phyloP scores from a whole-genome alignment of 768 basidiomycete genomes.

The Boletus sp. region DNA sequence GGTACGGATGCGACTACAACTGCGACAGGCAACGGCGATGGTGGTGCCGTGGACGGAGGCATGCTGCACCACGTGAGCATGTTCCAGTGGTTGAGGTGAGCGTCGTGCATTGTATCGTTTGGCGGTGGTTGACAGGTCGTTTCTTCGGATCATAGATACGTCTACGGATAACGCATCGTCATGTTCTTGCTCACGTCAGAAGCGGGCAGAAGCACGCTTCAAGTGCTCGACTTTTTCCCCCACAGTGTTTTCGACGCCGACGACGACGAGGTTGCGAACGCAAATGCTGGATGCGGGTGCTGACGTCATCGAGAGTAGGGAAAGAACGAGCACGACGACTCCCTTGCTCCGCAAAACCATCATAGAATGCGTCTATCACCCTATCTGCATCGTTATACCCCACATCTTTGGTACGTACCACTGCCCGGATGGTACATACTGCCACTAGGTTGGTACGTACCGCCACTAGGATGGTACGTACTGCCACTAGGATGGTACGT shows the following conservation, averaged over 20 bases:
- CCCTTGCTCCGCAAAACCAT: too few relatives aligned
- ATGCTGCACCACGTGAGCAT: conserved; percentile 26
- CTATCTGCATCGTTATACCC: too few relatives aligned
- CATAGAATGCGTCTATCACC: too few relatives aligned
- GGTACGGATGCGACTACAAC: neutral
- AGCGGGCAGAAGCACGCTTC: conserved; percentile 10
- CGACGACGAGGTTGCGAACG: neutral
- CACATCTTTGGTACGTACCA: too few relatives aligned
- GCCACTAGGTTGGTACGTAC: too few relatives aligned
- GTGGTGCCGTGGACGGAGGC: conserved; percentile 35
- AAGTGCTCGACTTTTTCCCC: conserved; percentile 35
- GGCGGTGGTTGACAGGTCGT: neutral
- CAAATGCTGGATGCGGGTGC: too few relatives aligned
- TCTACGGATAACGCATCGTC: conserved; percentile 42
- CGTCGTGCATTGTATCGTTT: neutral
- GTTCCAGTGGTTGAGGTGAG: conserved; percentile 42
- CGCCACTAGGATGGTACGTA: too few relatives aligned
- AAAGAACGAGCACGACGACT: too few relatives aligned
- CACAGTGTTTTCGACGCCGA: neutral
- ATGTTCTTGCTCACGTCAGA: conserved; percentile 17
- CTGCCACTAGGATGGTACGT: too few relatives aligned
- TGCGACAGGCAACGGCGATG: neutral
- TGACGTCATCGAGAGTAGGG: too few relatives aligned
- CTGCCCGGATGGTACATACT: too few relatives aligned
- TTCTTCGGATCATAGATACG: conserved; percentile 29